phyloP scores from a whole-genome alignment of 192 early-diverging fungal genomes.

The Umbelopsis ramanniana region DNA sequence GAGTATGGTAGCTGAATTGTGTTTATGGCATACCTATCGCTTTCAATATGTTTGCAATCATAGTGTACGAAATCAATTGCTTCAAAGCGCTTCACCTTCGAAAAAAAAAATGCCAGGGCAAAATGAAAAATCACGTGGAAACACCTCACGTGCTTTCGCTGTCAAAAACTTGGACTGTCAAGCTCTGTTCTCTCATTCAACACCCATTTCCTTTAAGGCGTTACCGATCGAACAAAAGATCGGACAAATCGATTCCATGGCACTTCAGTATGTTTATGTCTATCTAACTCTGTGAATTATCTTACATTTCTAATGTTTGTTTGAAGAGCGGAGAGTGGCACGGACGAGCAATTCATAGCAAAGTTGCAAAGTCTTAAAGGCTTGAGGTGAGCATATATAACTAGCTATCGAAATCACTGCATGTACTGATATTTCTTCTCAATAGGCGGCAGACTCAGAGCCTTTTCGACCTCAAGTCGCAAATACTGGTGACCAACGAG shows the following conservation, averaged over 20 bases:
- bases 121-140: not conserved
- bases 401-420: too few relatives aligned
- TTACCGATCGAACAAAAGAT: not conserved
- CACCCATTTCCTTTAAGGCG: not conserved
- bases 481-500: slow-evolving; percentile 29
- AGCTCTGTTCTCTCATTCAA: not conserved
- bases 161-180: not conserved
- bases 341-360: slow-evolving; percentile 10
- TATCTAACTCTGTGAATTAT: not conserved
- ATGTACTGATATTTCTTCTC: not conserved
- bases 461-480: slow-evolving; percentile 34
- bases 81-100: not conserved
- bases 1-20: not conserved
- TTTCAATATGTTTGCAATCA: slow-evolving; percentile 3
- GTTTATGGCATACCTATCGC: not conserved
- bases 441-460: slow-evolving; percentile 34
- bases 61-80: not conserved
- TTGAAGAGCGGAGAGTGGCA: not conserved
- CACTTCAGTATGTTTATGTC: not conserved
- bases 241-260: not conserved
- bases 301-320: too few relatives aligned
- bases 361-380: slow-evolving; percentile 1
- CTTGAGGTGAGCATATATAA: not conserved
- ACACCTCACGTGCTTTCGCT: not conserved
- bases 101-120: not conserved